Conservation (phyloP, 2,329 filamentous ascomycete genomes). For the Ilyonectria sp. region DNA sequence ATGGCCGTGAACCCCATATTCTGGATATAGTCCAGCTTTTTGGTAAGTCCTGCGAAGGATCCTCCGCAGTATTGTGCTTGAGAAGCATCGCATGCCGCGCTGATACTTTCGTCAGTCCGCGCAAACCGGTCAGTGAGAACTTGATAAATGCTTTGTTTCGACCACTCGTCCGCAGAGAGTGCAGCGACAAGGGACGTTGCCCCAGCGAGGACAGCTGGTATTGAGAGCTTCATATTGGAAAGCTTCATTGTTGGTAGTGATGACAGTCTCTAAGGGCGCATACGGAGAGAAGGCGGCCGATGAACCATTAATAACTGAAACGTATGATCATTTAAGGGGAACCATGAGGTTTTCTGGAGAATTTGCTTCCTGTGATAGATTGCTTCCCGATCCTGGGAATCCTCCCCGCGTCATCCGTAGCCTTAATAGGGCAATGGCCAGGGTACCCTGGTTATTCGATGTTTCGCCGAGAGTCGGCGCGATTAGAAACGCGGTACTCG, state of each 20-base stretch:
- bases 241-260: not conserved
- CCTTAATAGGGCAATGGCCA: slow-evolving; percentile 1
- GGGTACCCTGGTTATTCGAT: slow-evolving; percentile 6
- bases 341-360: not conserved
- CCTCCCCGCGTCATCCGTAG: slow-evolving; percentile 5
- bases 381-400: slow-evolving; percentile 15
- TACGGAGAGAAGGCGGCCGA: not conserved
- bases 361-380: not conserved
- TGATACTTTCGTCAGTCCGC: slow-evolving; percentile 23
- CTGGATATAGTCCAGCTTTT: slow-evolving; percentile 38
- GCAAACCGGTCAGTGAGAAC: slow-evolving; percentile 36
- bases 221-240: slow-evolving; percentile 27
- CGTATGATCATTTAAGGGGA: not conserved
- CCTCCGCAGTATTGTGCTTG: slow-evolving; percentile 32
- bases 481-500: slow-evolving; percentile 21
- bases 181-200: slow-evolving; percentile 18
- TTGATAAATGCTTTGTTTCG: slow-evolving; percentile 35
- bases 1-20: slow-evolving; percentile 36
- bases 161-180: slow-evolving; percentile 29
- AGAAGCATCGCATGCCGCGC: slow-evolving; percentile 26
- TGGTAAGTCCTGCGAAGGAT: slow-evolving; percentile 29
- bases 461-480: slow-evolving; percentile 29
- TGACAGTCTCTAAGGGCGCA: too few species aligned
- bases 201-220: not conserved
- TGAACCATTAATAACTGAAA: slow-evolving; percentile 7